phyloP scores from a whole-genome alignment of 2,329 filamentous ascomycete genomes.

The Phoma sp. region DNA sequence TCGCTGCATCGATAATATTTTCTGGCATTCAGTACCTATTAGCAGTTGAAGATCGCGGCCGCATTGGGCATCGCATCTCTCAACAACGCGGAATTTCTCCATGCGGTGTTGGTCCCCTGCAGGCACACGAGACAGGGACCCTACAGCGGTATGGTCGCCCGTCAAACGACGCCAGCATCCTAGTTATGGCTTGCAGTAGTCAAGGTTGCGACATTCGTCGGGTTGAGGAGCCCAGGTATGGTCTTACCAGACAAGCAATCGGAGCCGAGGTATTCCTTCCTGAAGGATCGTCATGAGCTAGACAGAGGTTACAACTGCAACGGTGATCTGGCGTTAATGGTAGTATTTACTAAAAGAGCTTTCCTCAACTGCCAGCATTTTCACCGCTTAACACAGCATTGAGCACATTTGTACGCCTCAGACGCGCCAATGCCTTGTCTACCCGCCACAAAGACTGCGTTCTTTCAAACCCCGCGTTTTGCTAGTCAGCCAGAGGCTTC shows the following conservation, averaged over 20 bases:
- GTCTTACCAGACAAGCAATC: neutral
- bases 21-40: conserved; percentile 5
- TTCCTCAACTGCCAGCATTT: neutral
- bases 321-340: neutral
- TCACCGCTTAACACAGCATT: neutral
- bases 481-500: conserved; percentile 5
- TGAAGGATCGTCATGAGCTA: conserved; percentile 1
- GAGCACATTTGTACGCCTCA: neutral
- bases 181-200: conserved; percentile 24
- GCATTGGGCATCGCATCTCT: conserved; percentile 7
- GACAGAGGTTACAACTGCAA: neutral
- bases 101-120: neutral
- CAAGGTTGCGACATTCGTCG: conserved; percentile 1
- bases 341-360: neutral
- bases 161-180: conserved; percentile 8
- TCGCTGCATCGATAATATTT: conserved; percentile 6
- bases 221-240: neutral
- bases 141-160: conserved; percentile 11
- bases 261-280: neutral
- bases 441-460: conserved; percentile 2
- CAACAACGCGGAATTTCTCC: conserved; percentile 10
- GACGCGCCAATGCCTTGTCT: conserved; percentile 3
- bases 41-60: conserved; percentile 19
- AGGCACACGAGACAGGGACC: neutral
- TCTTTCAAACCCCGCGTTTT: conserved; percentile 23